phyloP scores from a whole-genome alignment of 106 monocot species.

The Narthecium ossifragum region DNA sequence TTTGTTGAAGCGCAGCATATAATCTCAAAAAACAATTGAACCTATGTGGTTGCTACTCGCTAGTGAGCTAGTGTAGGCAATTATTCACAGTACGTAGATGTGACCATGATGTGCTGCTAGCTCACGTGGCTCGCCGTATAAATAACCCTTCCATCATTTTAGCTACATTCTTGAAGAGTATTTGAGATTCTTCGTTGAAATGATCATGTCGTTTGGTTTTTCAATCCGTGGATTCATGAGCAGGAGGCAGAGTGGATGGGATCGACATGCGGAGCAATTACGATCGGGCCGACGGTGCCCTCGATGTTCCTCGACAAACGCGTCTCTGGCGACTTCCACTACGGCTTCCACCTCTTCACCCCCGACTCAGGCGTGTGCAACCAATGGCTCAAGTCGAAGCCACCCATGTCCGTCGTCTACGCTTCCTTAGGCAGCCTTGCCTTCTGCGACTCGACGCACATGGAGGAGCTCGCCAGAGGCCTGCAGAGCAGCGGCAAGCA shows the following conservation, averaged over 20 bases:
- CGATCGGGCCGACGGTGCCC: conserved; percentile 36
- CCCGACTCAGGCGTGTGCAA: conserved; percentile 7
- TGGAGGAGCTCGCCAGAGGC: conserved; percentile 23
- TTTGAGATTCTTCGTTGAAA: too few relatives aligned
- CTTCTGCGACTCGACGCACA: conserved; percentile 2
- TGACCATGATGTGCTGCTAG: too few relatives aligned
- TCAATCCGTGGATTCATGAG: too few relatives aligned
- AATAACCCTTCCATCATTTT: not conserved
- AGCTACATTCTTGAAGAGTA: too few relatives aligned
- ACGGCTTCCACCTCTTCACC: conserved; percentile 22
- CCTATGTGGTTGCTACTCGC: too few relatives aligned
- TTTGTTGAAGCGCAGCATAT: too few relatives aligned
- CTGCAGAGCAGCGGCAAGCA: not conserved
- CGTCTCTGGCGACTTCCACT: conserved; percentile 12
- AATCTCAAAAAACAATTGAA: too few relatives aligned
- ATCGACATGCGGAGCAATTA: not conserved
- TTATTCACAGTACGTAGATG: not conserved
- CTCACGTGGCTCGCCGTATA: too few relatives aligned
- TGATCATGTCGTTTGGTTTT: too few relatives aligned
- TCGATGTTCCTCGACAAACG: conserved; percentile 11
- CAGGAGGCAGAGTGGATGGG: conserved; percentile 25
- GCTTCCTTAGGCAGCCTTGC: conserved; percentile 44
- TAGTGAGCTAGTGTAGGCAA: not conserved
- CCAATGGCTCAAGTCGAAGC: conserved; percentile 32
- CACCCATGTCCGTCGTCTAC: conserved; percentile 31